Percentiles rank a stretch among this genome's conserved stretches.
Evolutionary conservation across 1,284 basidiomycete genomes (phyloP).

Genomic region (Melampsora abietis-canadensis): DNA sequence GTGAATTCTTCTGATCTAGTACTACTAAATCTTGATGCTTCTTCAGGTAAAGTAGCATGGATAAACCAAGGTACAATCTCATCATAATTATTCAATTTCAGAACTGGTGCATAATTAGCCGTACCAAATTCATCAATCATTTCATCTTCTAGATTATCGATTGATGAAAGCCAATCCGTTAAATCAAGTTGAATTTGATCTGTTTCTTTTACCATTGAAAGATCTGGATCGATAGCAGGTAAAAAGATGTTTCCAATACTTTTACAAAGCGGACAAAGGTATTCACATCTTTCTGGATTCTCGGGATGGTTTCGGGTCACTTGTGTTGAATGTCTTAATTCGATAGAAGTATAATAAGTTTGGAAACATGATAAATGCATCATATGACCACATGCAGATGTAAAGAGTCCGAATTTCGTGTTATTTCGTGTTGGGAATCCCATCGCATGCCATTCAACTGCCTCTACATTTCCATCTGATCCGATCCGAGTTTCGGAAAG

Average conservation of each 20-base stretch:
- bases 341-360: conserved; percentile 79
- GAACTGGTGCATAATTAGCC: conserved; percentile 52
- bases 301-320: conserved; percentile 93
- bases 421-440: conserved; percentile 66
- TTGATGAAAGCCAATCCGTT: conserved; percentile 72
- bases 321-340: conserved; percentile 82
- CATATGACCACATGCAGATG: conserved; percentile 90
- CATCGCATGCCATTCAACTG: conserved; percentile 59
- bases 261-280: conserved; percentile 97
- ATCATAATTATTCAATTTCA: conserved; percentile 51
- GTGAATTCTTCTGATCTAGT: conserved; percentile 49
- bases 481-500: conserved; percentile 56
- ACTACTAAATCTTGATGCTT: conserved; percentile 49
- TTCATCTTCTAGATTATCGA: conserved; percentile 52
- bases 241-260: conserved; percentile 90
- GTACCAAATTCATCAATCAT: conserved; percentile 31
- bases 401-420: conserved; percentile 78
- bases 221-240: conserved; percentile 64
- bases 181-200: conserved; percentile 63
- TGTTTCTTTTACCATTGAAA: conserved; percentile 50
- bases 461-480: conserved; percentile 53
- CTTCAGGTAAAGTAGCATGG: conserved; percentile 20
- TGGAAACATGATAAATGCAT: conserved; percentile 97
- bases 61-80: conserved; percentile 42
- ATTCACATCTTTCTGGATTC: conserved; percentile 84